phyloP scores from a whole-genome alignment of 2,329 filamentous ascomycete genomes.

The Xylariaceae sp. region DNA sequence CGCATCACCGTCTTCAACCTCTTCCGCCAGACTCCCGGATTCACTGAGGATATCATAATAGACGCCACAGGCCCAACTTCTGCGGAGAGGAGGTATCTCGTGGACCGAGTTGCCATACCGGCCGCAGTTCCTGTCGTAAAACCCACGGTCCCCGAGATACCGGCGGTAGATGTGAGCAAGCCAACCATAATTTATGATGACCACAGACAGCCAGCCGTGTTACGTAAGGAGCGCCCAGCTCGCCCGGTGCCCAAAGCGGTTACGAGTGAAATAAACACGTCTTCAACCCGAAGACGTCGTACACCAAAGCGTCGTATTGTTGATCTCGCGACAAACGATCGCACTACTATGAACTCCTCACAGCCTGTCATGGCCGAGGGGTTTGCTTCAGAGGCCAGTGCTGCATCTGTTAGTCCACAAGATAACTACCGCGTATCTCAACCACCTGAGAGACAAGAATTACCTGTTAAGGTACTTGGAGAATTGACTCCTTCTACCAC shows the following conservation, averaged over 20 bases:
- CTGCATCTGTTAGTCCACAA: slow-evolving; percentile 30
- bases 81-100: slow-evolving; percentile 81
- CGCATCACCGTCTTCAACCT: slow-evolving; percentile 94
- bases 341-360: slow-evolving; percentile 27
- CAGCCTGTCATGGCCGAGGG: slow-evolving; percentile 32
- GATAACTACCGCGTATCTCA: slow-evolving; percentile 56
- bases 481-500: slow-evolving; percentile 44
- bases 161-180: slow-evolving; percentile 71
- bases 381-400: slow-evolving; percentile 32
- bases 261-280: slow-evolving; percentile 64
- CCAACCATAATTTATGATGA: slow-evolving; percentile 64
- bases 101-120: slow-evolving; percentile 80
- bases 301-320: slow-evolving; percentile 69
- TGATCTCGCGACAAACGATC: slow-evolving; percentile 64
- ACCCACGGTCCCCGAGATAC: slow-evolving; percentile 67
- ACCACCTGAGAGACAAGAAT: slow-evolving; percentile 46
- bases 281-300: slow-evolving; percentile 65
- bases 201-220: slow-evolving; percentile 56
- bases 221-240: slow-evolving; percentile 63
- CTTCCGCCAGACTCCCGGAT: slow-evolving; percentile 88
- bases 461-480: slow-evolving; percentile 40
- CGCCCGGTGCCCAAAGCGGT: slow-evolving; percentile 57
- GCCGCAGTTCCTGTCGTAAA: slow-evolving; percentile 80
- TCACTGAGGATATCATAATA: slow-evolving; percentile 87
- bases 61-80: slow-evolving; percentile 86